A percentile compares a stretch with the other conserved stretches of the same genome.
These are phyloP conservation scores for Zoysia matrella DNA, from an alignment of 202 grass and related monocot genomes.

Conservation along the genomic window DNA sequence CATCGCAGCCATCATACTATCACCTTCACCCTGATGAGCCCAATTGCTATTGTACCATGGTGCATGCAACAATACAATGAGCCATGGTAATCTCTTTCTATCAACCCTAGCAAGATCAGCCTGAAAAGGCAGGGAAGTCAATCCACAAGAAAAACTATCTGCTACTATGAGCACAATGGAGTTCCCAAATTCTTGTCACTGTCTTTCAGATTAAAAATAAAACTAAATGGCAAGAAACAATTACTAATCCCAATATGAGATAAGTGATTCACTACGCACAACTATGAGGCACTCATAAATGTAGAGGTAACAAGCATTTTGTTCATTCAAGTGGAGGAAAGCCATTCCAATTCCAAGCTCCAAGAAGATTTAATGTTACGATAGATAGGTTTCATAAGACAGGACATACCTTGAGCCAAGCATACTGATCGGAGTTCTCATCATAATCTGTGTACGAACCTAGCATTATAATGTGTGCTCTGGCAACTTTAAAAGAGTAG, in stretches of 20 bases:
- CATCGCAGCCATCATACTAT: constrained; percentile 82
- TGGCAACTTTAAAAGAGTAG: constrained; percentile 84
- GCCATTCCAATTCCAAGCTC: background rate
- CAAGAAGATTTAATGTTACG: constrained; percentile 2
- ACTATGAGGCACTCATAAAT: background rate
- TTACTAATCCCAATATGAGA: background rate
- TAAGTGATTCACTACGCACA: background rate
- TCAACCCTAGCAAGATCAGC: constrained; percentile 79
- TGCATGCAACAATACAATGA: constrained; percentile 71
- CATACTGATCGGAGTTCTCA: constrained; percentile 84
- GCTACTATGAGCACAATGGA: constrained; percentile 8
- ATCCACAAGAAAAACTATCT: background rate
- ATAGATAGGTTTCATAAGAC: constrained; percentile 9
- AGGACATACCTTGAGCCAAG: constrained; percentile 85
- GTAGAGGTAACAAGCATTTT: background rate
- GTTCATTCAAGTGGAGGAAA: background rate
- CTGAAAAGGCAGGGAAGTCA: constrained; percentile 49
- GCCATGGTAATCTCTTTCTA: constrained; percentile 81
- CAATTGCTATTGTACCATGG: constrained; percentile 99
- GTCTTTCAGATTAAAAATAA: constrained; percentile 14
- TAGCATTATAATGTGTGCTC: constrained; percentile 86
- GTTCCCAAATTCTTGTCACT: background rate
- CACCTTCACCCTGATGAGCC: constrained; percentile 86
- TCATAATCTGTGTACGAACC: constrained; percentile 99
- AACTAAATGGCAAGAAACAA: constrained; percentile 15